These are phyloP conservation scores for Ascochyta viciae-villosae DNA, from an alignment of 2,329 filamentous ascomycete species.

Conservation along the genomic window DNA sequence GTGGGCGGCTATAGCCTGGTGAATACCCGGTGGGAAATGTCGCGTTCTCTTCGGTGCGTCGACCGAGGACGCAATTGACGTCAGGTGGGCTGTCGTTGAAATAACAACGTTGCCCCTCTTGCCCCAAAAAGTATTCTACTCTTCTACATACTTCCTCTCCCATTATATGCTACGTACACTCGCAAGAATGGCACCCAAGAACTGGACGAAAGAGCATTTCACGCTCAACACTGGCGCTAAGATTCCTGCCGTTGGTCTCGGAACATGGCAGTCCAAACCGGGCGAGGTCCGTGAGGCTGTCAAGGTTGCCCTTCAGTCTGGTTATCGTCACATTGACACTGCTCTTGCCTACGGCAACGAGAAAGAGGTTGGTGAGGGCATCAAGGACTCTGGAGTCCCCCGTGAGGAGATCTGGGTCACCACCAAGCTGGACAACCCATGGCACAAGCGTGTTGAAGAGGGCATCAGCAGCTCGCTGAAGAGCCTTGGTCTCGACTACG, in stretches of 20 bases:
- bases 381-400: slow-evolving; percentile 70
- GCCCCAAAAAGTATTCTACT: not conserved
- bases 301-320: slow-evolving; percentile 69
- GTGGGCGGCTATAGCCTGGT: slow-evolving; percentile 1
- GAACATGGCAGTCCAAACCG: slow-evolving; percentile 79
- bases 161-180: slow-evolving; percentile 34
- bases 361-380: slow-evolving; percentile 73
- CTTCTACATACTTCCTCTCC: not conserved
- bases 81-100: slow-evolving; percentile 15
- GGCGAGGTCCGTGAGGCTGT: slow-evolving; percentile 75
- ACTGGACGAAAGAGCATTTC: slow-evolving; percentile 46
- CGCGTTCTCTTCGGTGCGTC: slow-evolving; percentile 14
- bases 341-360: slow-evolving; percentile 83
- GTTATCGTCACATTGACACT: slow-evolving; percentile 80
- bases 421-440: slow-evolving; percentile 83
- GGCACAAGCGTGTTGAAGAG: slow-evolving; percentile 67
- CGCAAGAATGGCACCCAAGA: slow-evolving; percentile 41
- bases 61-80: slow-evolving; percentile 21
- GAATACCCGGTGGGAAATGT: slow-evolving; percentile 18
- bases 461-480: slow-evolving; percentile 68
- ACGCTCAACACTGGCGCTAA: slow-evolving; percentile 66
- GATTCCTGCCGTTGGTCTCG: slow-evolving; percentile 78
- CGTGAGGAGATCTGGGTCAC: slow-evolving; percentile 76
- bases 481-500: slow-evolving; percentile 69
- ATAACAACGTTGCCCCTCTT: slow-evolving; percentile 14